Evolutionary conservation across 169 alveolate species (phyloP), one percentile per base, ranked within the genome.

Genomic region (Plasmodium cynomolgi): DNA sequence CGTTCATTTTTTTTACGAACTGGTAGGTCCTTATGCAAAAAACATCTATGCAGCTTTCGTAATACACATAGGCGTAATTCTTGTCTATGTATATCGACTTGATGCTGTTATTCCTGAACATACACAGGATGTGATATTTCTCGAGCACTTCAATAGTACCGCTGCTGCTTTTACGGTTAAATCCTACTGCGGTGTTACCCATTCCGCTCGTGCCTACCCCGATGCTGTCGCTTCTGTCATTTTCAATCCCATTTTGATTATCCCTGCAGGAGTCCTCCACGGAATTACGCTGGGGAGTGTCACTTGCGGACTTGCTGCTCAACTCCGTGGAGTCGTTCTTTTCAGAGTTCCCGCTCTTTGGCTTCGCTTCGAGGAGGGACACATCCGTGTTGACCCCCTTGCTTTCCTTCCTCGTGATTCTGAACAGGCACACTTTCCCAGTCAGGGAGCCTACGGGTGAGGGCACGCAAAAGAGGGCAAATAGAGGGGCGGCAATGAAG

Each of bases 51-150:
- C 92, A 82, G 15, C 73, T 91, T 72, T 91, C 95, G 50, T 91
- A 82, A 58, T 83, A 91, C 15, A 91, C 37, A 47, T 91, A 91
- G 8, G 84, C 50, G 56, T 82, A 81, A 8, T 81, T 81, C 26
- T 29, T 91, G 47, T 91, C 92, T 26, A 91, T 81, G 39, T 91
- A 91, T 11, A 91, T 91, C 1, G 95, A 81, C 58, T 91, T 81
- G 23, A 91, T 91, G 29, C 92, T 91, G 79, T 91, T 91, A 82
- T 81, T 81, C 74, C 95, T 68, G 39, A 91, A 91, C 95, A 91
- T 91, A 47, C 95, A 91, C 72, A 91, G 29, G 41, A 91, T 91
- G 17, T 73, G 83, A 31, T 91, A 83, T n/a, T 82, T 91, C 26
- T 86, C 85, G 15, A 86, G 15, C 26, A 77, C 75, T 58, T 86